Conservation (phyloP, 2,329 filamentous ascomycete genomes). For the Penicillium decumbens region DNA sequence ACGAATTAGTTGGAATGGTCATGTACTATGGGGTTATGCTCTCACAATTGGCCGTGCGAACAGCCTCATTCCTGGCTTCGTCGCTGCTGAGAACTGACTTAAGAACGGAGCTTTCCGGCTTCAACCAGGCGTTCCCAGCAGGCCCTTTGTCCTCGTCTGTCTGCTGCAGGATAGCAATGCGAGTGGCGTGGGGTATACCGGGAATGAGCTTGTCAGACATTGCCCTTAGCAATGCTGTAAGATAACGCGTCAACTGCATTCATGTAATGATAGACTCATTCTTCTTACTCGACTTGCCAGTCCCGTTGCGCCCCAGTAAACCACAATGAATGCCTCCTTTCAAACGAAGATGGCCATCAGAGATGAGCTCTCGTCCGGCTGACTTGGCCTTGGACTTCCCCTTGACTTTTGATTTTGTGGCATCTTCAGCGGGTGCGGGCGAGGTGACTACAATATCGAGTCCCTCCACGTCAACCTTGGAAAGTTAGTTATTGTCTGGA, state of each 20-base stretch:
- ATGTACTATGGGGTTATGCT: neutral
- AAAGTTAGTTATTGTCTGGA: neutral
- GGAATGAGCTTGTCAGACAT: constrained; percentile 75
- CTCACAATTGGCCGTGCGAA: constrained; percentile 58
- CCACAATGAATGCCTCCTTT: constrained; percentile 73
- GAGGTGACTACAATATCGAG: constrained; percentile 64
- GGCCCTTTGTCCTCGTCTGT: constrained; percentile 43
- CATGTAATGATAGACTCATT: neutral
- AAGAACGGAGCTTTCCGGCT: constrained; percentile 50
- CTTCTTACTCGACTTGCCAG: constrained; percentile 68
- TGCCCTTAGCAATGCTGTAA: constrained; percentile 63
- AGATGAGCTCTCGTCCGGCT: constrained; percentile 59
- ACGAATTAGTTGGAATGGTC: neutral
- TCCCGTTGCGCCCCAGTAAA: constrained; percentile 73
- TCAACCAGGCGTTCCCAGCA: constrained; percentile 6
- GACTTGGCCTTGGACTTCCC: constrained; percentile 51
- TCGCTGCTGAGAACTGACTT: constrained; percentile 61
- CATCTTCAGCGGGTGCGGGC: constrained; percentile 18
- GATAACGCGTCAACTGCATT: neutral
- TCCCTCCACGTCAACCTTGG: constrained; percentile 65
- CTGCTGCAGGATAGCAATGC: constrained; percentile 66
- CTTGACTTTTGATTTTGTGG: constrained; percentile 28
- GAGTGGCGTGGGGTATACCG: constrained; percentile 62
- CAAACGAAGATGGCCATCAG: constrained; percentile 64
- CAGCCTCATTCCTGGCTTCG: constrained; percentile 48